These are phyloP conservation scores for Kwoniella shandongensis DNA, from an alignment of 768 basidiomycete species.

Conservation along the genomic window DNA sequence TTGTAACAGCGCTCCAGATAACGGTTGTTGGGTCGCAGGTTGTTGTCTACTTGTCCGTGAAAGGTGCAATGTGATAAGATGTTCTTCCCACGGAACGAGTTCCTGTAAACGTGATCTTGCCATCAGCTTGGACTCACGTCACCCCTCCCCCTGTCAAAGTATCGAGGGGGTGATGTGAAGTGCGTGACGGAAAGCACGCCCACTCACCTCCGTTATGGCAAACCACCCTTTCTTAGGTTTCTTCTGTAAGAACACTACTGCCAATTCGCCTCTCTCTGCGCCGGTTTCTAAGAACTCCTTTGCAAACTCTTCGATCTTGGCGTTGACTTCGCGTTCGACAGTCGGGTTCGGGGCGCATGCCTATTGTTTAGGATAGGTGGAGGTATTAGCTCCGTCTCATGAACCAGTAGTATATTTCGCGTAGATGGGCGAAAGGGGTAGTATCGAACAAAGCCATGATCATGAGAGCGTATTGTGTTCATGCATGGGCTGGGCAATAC, in stretches of 20 bases:
- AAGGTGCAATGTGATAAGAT: slow-evolving; percentile 36
- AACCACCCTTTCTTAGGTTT: slow-evolving; percentile 47
- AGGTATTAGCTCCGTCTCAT: neutral
- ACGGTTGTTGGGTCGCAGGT: slow-evolving; percentile 4
- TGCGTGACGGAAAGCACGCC: no score
- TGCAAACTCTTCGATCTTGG: slow-evolving; percentile 21
- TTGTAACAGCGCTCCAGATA: slow-evolving; percentile 30
- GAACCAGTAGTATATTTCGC: no score
- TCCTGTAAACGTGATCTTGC: slow-evolving; percentile 25
- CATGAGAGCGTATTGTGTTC: no score
- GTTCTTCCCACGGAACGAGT: slow-evolving; percentile 49
- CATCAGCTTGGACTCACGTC: neutral
- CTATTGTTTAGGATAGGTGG: neutral
- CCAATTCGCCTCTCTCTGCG: slow-evolving; percentile 24
- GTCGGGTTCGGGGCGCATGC: slow-evolving; percentile 3
- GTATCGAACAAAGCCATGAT: no score
- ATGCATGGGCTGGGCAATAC: no score
- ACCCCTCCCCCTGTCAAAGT: slow-evolving; percentile 7
- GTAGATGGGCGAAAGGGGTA: no score
- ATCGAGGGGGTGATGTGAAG: no score
- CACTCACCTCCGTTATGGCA: slow-evolving; percentile 46
- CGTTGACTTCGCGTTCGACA: slow-evolving; percentile 18
- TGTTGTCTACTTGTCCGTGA: neutral
- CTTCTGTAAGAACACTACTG: slow-evolving; percentile 44
- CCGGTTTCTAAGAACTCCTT: slow-evolving; percentile 10